A percentile compares a stretch with the other conserved stretches of the same genome.
phyloP scores from a whole-genome alignment of 768 basidiomycete species.

The Holtermanniella nyarrowii region DNA sequence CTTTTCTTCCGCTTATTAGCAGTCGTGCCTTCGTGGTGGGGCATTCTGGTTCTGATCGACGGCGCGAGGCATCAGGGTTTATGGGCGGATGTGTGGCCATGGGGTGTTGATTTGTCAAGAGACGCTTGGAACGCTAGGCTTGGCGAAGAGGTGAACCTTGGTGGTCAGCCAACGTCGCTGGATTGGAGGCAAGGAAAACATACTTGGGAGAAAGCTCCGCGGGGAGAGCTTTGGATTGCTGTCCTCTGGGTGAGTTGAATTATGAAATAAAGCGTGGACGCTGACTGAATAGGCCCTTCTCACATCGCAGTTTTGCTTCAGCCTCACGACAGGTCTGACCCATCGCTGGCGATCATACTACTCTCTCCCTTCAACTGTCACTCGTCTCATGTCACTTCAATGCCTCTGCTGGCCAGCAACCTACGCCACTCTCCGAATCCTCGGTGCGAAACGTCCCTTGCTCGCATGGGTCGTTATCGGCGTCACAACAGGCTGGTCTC shows the following conservation, averaged over 20 bases:
- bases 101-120: constrained; percentile 24
- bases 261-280: no score
- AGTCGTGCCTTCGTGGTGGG: constrained; percentile 29
- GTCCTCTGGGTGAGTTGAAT: not conserved
- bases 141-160: constrained; percentile 12
- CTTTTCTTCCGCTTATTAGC: constrained; percentile 32
- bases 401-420: constrained; percentile 96
- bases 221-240: not conserved
- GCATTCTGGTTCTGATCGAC: constrained; percentile 14
- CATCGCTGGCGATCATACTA: constrained; percentile 88
- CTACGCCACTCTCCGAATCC: constrained; percentile 64
- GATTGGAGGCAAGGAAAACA: not conserved
- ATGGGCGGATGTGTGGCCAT: constrained; percentile 26
- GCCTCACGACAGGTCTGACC: constrained; percentile 76
- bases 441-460: constrained; percentile 65
- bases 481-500: constrained; percentile 64
- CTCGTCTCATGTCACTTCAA: constrained; percentile 83
- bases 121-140: constrained; percentile 21
- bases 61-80: constrained; percentile 19
- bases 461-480: constrained; percentile 82
- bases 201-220: not conserved
- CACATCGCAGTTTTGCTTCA: constrained; percentile 81
- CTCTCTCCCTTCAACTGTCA: constrained; percentile 71
- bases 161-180: no score
- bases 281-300: constrained; percentile 54